Evolutionary conservation across 192 early-diverging fungal genomes (phyloP).

Genomic region (Mortierella antarctica): DNA sequence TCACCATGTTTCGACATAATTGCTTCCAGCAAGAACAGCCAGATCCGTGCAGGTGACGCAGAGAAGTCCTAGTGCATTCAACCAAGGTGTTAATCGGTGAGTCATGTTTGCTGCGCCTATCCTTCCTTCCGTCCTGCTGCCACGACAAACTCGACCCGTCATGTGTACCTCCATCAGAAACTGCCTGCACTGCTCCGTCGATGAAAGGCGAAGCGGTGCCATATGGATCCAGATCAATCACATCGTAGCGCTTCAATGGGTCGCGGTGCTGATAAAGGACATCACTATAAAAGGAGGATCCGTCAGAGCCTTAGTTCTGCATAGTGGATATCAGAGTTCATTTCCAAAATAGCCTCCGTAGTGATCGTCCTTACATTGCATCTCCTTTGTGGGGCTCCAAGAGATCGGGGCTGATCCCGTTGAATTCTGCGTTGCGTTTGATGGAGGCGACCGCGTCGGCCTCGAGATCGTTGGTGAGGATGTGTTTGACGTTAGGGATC

Average conservation of each 20-base stretch:
- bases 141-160: background rate
- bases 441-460: constrained; percentile 92
- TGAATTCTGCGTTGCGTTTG: constrained; percentile 84
- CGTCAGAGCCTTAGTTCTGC: too few relatives aligned
- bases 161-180: constrained; percentile 80
- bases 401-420: constrained; percentile 77
- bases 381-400: constrained; percentile 88
- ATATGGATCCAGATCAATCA: constrained; percentile 97
- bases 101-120: background rate
- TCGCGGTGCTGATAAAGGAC: constrained; percentile 78
- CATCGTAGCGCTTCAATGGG: constrained; percentile 71
- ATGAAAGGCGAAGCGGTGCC: constrained; percentile 96
- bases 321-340: too few relatives aligned
- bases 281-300: constrained; percentile 42
- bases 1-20: constrained; percentile 82
- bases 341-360: background rate
- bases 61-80: constrained; percentile 71
- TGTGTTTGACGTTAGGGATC: constrained; percentile 78
- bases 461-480: constrained; percentile 94
- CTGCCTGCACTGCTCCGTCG: constrained; percentile 93
- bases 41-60: constrained; percentile 99
- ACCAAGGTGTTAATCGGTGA: background rate
- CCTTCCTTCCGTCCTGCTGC: background rate
- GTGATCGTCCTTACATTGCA: constrained; percentile 68
- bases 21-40: constrained; percentile 92